phyloP scores from a whole-genome alignment of 768 basidiomycete genomes.

The Auricularia heimuer region DNA sequence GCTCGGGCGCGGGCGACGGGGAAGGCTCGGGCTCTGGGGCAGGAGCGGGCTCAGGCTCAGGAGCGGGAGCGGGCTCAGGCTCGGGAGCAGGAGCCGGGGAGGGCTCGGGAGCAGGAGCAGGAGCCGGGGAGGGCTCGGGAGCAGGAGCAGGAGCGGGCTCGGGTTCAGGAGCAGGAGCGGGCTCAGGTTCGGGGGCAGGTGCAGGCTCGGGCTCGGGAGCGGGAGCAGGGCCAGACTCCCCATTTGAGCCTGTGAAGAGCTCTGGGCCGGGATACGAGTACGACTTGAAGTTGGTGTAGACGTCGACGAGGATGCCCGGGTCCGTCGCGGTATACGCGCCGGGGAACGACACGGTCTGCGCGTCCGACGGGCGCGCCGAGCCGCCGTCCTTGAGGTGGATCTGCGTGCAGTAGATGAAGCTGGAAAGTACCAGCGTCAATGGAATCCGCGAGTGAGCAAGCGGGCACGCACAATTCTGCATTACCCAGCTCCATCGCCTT shows the following conservation, averaged over 20 bases:
- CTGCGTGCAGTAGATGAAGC: slow-evolving; percentile 42
- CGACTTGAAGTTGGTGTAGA: slow-evolving; percentile 31
- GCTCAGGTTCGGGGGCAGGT: no score
- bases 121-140: no score
- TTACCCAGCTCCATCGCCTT: background rate
- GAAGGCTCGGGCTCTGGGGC: no score
- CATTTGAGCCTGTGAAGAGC: background rate
- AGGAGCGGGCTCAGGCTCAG: no score
- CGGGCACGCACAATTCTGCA: background rate
- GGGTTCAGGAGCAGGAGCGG: no score
- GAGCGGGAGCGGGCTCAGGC: no score
- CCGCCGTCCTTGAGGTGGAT: slow-evolving; percentile 38
- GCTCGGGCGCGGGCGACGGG: no score
- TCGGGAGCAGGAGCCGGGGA: no score
- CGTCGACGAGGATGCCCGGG: slow-evolving; percentile 38
- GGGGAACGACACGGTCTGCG: slow-evolving; percentile 30
- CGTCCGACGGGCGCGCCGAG: slow-evolving; percentile 29
- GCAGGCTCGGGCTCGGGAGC: no score
- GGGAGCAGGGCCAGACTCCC: background rate
- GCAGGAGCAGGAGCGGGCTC: no score
- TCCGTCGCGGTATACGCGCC: slow-evolving; percentile 33
- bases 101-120: no score
- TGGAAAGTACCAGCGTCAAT: background rate
- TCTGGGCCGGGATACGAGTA: slow-evolving; percentile 16
- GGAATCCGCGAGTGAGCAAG: background rate